These are phyloP conservation scores for Fusarium miscanthi DNA, from an alignment of 2,329 filamentous ascomycete species.

Conservation along the genomic window DNA sequence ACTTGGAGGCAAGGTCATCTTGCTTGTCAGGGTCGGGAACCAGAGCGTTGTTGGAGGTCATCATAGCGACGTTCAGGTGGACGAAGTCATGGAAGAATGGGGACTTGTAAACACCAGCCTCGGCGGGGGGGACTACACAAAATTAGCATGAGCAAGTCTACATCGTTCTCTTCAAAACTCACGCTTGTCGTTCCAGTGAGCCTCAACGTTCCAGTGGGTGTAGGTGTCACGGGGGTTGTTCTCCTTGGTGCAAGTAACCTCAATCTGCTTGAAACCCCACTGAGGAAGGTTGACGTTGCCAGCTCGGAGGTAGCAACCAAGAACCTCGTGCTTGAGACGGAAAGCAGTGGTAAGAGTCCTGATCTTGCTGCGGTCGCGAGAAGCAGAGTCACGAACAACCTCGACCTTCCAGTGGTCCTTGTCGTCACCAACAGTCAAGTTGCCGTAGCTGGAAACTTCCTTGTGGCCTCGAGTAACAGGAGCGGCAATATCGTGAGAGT, in stretches of 20 bases:
- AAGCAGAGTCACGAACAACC: slow-evolving; percentile 89
- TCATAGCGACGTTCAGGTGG: slow-evolving; percentile 98
- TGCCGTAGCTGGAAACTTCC: slow-evolving; percentile 97
- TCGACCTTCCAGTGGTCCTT: slow-evolving; percentile 98
- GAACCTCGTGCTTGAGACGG: slow-evolving; percentile 81
- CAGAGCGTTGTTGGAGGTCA: slow-evolving; percentile 99
- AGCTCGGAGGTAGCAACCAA: slow-evolving; percentile 94
- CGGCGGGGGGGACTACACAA: slow-evolving; percentile 80
- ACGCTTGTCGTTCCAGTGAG: slow-evolving; percentile 93
- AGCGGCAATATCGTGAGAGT: slow-evolving; percentile 91
- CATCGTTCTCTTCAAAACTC: slow-evolving; percentile 57
- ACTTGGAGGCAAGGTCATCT: slow-evolving; percentile 94
- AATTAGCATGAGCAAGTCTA: slow-evolving; percentile 16
- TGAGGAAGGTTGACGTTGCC: slow-evolving; percentile 97
- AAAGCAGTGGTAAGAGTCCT: slow-evolving; percentile 94
- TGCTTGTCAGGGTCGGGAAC: slow-evolving; percentile 99
- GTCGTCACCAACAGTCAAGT: slow-evolving; percentile 92
- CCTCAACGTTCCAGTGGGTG: slow-evolving; percentile 99
- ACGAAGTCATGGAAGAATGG: slow-evolving; percentile 98
- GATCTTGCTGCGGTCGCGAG: slow-evolving; percentile 83
- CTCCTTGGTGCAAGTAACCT: slow-evolving; percentile 92
- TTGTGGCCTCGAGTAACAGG: slow-evolving; percentile 89
- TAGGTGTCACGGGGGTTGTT: slow-evolving; percentile 94
- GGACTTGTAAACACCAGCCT: slow-evolving; percentile 93
- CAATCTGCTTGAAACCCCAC: slow-evolving; percentile 99